These are phyloP conservation scores for Eimeria acervulina DNA, from an alignment of 169 alveolate species.

Conservation along the genomic window DNA sequence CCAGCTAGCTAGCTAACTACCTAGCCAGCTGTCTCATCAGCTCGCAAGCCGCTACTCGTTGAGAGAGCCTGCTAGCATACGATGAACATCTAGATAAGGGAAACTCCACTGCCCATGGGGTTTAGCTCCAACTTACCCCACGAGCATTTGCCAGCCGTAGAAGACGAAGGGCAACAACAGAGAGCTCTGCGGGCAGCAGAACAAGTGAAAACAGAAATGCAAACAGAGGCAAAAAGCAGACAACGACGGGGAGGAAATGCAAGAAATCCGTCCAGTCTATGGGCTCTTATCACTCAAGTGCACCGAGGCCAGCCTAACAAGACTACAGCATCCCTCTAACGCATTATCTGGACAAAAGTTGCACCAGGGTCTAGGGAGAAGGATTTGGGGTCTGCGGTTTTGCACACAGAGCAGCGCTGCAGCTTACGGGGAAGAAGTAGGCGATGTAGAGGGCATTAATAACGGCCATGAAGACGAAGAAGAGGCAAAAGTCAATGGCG, in stretches of 20 bases:
- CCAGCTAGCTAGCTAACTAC: neutral
- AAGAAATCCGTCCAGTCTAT: too few relatives aligned
- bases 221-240: neutral
- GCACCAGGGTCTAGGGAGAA: neutral
- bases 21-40: neutral
- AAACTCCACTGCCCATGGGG: neutral
- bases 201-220: neutral
- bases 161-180: conserved; percentile 6
- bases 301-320: too few relatives aligned
- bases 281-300: too few relatives aligned
- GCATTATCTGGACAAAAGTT: neutral
- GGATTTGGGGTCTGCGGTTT: neutral
- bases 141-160: conserved; percentile 16
- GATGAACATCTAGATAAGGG: neutral
- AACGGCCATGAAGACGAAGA: neutral
- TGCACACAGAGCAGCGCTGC: neutral
- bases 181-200: neutral
- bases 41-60: neutral
- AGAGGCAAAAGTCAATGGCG: conserved; percentile 41
- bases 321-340: too few relatives aligned
- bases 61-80: neutral
- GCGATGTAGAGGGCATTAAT: conserved; percentile 28
- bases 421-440: conserved; percentile 28
- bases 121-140: neutral
- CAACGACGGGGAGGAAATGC: neutral